Conservation (phyloP, 768 basidiomycete genomes). For the Saitozyma sp. region DNA sequence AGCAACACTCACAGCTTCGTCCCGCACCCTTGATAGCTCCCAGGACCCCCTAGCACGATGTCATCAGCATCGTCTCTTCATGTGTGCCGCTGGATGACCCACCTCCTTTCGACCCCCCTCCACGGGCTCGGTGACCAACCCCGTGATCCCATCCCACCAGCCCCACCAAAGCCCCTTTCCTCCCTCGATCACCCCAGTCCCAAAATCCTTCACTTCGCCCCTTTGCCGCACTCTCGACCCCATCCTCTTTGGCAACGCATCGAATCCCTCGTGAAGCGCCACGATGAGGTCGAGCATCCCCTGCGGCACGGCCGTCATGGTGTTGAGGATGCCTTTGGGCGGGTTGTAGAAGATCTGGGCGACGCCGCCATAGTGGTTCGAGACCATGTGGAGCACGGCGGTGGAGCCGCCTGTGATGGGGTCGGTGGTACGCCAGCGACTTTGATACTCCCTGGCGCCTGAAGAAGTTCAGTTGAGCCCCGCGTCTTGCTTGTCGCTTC, state of each 20-base stretch:
- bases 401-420: slow-evolving; percentile 57
- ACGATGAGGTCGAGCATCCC: slow-evolving; percentile 46
- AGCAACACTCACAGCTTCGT: slow-evolving; percentile 47
- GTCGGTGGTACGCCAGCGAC: slow-evolving; percentile 54
- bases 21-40: slow-evolving; percentile 54
- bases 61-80: slow-evolving; percentile 10
- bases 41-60: slow-evolving; percentile 43
- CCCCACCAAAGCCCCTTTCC: slow-evolving; percentile 56
- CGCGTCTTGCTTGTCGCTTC: not conserved
- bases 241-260: slow-evolving; percentile 55
- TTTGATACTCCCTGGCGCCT: slow-evolving; percentile 58
- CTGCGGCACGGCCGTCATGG: slow-evolving; percentile 58
- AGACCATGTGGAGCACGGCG: slow-evolving; percentile 60
- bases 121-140: slow-evolving; percentile 54
- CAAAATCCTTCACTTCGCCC: slow-evolving; percentile 57
- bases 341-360: slow-evolving; percentile 59
- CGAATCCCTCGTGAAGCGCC: slow-evolving; percentile 58
- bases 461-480: not conserved
- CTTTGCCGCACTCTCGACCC: slow-evolving; percentile 56
- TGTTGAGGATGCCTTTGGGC: slow-evolving; percentile 58
- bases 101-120: slow-evolving; percentile 55
- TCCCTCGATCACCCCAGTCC: slow-evolving; percentile 57
- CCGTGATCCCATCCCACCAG: slow-evolving; percentile 55
- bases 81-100: slow-evolving; percentile 1
- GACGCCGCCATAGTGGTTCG: slow-evolving; percentile 57